phyloP scores from a whole-genome alignment of 2,329 filamentous ascomycete genomes.

The Fusarium pininemorale region DNA sequence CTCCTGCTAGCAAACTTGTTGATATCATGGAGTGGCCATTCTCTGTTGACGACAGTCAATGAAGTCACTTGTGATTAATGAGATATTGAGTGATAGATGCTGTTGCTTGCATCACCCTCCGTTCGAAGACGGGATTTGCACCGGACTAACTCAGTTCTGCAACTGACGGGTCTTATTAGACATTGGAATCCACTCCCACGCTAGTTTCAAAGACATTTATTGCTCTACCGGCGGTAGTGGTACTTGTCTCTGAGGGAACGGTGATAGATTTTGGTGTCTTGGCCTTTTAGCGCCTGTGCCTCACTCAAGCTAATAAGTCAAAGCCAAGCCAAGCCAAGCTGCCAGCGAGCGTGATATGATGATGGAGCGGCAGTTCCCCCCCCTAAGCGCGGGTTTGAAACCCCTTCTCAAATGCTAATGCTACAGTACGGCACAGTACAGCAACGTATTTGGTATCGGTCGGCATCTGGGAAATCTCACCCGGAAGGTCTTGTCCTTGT shows the following conservation, averaged over 20 bases:
- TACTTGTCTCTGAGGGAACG: slow-evolving; percentile 10
- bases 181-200: slow-evolving; percentile 1
- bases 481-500: not conserved
- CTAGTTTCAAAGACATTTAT: slow-evolving; percentile 10
- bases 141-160: slow-evolving; percentile 3
- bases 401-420: not conserved
- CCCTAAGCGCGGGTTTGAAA: slow-evolving; percentile 8
- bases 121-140: slow-evolving; percentile 12
- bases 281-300: slow-evolving; percentile 10
- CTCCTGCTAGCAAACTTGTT: not conserved
- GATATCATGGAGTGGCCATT: not conserved
- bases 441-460: not conserved
- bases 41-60: not conserved
- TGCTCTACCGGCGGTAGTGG: not conserved
- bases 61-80: not conserved
- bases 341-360: not conserved
- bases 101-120: slow-evolving; percentile 9
- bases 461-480: slow-evolving; percentile 4
- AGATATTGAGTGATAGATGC: not conserved
- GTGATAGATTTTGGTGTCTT: slow-evolving; percentile 20
- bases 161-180: slow-evolving; percentile 7
- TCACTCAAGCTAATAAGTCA: not conserved
- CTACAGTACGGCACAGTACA: not conserved
- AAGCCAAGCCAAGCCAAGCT: not conserved
- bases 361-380: slow-evolving; percentile 6